A percentile compares a stretch with the other conserved stretches of the same genome.
phyloP scores from a whole-genome alignment of 163 green algal species.

The Scenedesmus sp. region DNA sequence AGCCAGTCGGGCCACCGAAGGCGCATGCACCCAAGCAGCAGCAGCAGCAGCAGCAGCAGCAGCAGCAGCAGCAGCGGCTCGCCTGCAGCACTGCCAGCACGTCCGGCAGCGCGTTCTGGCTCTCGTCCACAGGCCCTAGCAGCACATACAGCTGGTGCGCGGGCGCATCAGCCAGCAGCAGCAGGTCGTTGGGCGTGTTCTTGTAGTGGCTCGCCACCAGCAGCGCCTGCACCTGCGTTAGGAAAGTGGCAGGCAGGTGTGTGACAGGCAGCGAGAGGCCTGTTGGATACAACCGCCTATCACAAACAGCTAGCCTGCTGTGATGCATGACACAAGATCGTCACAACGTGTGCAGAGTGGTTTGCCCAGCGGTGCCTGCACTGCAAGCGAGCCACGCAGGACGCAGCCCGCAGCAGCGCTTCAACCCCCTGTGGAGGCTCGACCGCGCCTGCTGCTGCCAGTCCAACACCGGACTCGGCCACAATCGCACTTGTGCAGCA shows the following conservation, averaged over 20 bases:
- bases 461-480: too few relatives aligned
- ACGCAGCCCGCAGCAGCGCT: too few relatives aligned
- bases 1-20: too few relatives aligned
- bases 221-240: conserved; percentile 89
- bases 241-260: conserved; percentile 78
- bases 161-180: conserved; percentile 95
- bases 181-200: conserved; percentile 99
- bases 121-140: conserved; percentile 92
- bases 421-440: too few relatives aligned
- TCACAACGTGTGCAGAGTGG: too few relatives aligned
- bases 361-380: too few relatives aligned
- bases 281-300: too few relatives aligned
- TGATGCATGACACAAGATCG: too few relatives aligned
- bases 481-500: neutral
- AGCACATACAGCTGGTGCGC: conserved; percentile 98
- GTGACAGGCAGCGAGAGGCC: too few relatives aligned
- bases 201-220: conserved; percentile 98
- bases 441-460: too few relatives aligned
- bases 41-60: conserved; percentile 92
- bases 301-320: too few relatives aligned
- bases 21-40: neutral
- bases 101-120: conserved; percentile 44
- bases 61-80: conserved; percentile 90
- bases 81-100: conserved; percentile 50
- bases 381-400: too few relatives aligned